Base-by-base conservation (phyloP, 2,329 filamentous ascomycete species). In the Exophiala oligosperma region DNA sequence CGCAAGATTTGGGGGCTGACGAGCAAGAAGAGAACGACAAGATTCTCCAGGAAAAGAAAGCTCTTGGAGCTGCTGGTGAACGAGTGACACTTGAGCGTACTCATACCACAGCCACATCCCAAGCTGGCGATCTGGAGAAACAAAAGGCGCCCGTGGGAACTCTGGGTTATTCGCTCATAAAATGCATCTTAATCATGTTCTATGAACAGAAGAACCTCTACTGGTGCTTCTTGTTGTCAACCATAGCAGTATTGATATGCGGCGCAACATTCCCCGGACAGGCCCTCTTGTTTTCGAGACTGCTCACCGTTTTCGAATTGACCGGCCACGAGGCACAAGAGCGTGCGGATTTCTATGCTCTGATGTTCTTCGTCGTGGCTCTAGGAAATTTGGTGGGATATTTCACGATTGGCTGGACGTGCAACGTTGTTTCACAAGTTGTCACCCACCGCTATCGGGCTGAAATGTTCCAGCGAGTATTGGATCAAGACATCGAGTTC, bases 341-440 rank as follows among this genome's bases (percentile, higher is more conserved):
- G 8, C 60, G 66, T 50, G 77, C 73, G 6, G 73, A 78, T 57
- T 78, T 79, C 60, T 79, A 71, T 69, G 68, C 76, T 2, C 72
- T 77, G 7, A 78, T 80, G 75, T 79, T 79, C 49, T 77, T 78
- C 52, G 69, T 79, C 1, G 63, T 77, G 41, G 76, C 77, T 7
- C 67, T 73, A 17, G 74, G 65, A 3, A 71, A 73, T 32, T 68
- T 73, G 2, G 21, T 76, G 1, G 68, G 70, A 2, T 78, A 78
- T 62, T 76, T 74, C 41, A 51, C 69, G 5, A 64, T 78, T 21
- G 74, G 76, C 3, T 71, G 64, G 62, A 40, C 59, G 1, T 67
- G 67, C 49, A 70, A 72, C 59, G 43, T 65, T 38, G 63, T 71
- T 35, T 67, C 66, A 17, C 68, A 74, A 55, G 54, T 54, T 1